A percentile compares a stretch with the other conserved stretches of the same genome.
Evolutionary conservation across 352 stramenopile genomes (phyloP).

Genomic region (Globisporangium splendens): DNA sequence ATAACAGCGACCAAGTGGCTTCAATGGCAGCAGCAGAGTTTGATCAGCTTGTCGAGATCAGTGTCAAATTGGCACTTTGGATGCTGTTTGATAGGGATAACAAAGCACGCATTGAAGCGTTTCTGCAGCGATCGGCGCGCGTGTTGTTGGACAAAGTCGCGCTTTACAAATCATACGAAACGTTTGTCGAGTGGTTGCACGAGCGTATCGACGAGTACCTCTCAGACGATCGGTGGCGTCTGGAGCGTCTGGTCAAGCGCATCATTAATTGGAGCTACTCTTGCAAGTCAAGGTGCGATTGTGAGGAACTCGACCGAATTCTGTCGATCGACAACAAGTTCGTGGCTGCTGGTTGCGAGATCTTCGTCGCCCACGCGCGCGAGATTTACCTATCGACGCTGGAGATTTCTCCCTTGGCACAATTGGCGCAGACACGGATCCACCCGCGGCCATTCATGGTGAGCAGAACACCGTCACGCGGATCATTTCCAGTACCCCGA

Average conservation of each 20-base stretch:
- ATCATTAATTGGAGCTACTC: not conserved
- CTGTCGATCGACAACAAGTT: not conserved
- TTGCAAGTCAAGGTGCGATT: too few relatives aligned
- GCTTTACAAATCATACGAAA: conserved; percentile 2
- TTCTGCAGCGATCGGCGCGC: not conserved
- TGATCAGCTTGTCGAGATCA: not conserved
- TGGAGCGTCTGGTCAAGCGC: not conserved
- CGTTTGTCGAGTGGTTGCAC: conserved; percentile 3
- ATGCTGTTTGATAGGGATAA: too few relatives aligned
- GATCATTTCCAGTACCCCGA: not conserved
- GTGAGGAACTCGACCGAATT: not conserved
- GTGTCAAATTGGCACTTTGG: too few relatives aligned
- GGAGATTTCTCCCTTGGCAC: not conserved
- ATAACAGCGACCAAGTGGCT: too few relatives aligned
- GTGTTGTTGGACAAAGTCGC: not conserved
- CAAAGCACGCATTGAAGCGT: not conserved
- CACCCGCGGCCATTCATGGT: too few relatives aligned
- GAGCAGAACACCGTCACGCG: too few relatives aligned
- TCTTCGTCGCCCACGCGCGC: conserved; percentile 1
- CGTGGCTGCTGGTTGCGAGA: not conserved
- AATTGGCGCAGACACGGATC: too few relatives aligned
- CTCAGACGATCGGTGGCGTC: not conserved
- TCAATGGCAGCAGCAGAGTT: too few relatives aligned
- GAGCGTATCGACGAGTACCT: conserved; percentile 1
- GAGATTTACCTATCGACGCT: not conserved